A percentile compares a stretch with the other conserved stretches of the same genome.
Evolutionary conservation across 306 rosid genomes (phyloP).

Genomic region (Mucuna pruriens): DNA sequence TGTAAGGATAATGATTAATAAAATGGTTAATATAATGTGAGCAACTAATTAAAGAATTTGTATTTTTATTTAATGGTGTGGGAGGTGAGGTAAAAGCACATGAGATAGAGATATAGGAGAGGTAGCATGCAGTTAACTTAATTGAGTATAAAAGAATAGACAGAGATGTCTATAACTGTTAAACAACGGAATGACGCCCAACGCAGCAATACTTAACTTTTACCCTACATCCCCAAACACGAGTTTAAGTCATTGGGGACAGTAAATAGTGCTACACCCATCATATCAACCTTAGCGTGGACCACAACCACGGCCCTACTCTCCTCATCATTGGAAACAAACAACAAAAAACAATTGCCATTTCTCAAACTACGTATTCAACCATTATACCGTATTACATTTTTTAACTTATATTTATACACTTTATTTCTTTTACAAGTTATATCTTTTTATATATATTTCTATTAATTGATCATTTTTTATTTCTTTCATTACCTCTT

Average conservation of each 20-base stretch:
- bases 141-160: neutral
- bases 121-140: neutral
- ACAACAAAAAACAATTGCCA: no score
- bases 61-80: neutral
- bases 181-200: neutral
- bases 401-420: no score
- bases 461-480: no score
- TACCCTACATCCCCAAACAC: constrained; percentile 64
- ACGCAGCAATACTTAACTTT: neutral
- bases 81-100: neutral
- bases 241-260: constrained; percentile 45
- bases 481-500: no score
- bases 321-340: no score
- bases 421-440: no score
- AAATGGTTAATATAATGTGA: neutral
- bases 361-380: neutral
- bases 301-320: neutral
- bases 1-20: no score
- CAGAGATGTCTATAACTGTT: neutral
- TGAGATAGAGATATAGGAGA: no score
- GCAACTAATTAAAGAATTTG: neutral
- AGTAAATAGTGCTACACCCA: neutral
- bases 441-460: no score
- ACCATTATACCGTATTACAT: no score
- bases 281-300: neutral